These are phyloP conservation scores for Endotrypanum monterogeii DNA, from an alignment of 208 protist genomes.

Conservation along the genomic window DNA sequence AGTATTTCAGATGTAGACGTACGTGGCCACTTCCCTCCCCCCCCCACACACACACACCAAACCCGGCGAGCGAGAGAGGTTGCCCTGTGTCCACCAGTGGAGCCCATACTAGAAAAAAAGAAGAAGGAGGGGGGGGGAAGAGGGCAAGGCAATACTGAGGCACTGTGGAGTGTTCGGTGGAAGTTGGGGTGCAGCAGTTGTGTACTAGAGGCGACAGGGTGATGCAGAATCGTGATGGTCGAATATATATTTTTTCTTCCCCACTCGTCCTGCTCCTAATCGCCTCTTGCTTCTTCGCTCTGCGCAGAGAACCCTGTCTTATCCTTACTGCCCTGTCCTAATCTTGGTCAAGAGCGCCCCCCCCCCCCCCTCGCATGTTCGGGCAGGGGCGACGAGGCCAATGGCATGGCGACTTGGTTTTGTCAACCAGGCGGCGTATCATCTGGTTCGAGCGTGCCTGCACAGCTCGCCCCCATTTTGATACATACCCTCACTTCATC, in stretches of 20 bases:
- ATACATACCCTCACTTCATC: not conserved
- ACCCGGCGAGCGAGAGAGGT: too few species aligned
- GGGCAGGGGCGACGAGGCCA: not conserved
- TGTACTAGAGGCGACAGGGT: too few species aligned
- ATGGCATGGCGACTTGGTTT: not conserved
- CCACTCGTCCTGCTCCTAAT: too few species aligned
- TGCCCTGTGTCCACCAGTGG: too few species aligned
- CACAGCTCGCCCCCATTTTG: not conserved
- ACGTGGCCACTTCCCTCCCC: not conserved
- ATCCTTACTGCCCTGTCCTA: not conserved
- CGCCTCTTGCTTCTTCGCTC: too few species aligned
- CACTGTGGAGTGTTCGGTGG: too few species aligned
- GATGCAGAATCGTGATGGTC: too few species aligned
- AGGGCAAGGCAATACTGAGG: not conserved
- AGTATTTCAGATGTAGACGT: not conserved
- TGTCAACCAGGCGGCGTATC: not conserved
- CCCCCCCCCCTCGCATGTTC: not conserved
- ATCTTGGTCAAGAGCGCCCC: not conserved
- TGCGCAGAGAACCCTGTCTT: not conserved
- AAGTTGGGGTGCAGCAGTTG: too few species aligned
- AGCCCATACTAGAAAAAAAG: too few species aligned
- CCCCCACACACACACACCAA: too few species aligned
- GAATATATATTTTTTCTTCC: too few species aligned
- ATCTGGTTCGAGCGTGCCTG: not conserved
- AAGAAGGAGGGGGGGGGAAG: too few species aligned